These are phyloP conservation scores for Tulasnella sp. DNA, from an alignment of 768 basidiomycete genomes.

Conservation along the genomic window DNA sequence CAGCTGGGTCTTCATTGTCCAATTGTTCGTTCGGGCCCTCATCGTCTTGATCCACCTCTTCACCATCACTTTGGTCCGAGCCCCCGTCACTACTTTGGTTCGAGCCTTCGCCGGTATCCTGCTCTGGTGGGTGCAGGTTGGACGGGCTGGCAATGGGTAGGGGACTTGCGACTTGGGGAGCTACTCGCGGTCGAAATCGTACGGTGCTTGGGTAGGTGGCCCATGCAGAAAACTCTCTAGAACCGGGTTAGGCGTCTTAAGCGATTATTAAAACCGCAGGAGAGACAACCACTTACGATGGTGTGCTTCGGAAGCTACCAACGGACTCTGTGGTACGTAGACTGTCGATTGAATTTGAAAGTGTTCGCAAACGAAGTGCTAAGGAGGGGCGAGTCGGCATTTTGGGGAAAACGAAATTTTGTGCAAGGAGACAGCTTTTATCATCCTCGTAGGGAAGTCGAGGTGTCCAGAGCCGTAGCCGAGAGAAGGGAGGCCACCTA, in stretches of 20 bases:
- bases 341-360: background rate
- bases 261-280: background rate
- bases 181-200: background rate
- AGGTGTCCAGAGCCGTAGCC: too few species aligned
- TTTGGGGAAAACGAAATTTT: background rate
- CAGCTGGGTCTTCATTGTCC: background rate
- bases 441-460: background rate
- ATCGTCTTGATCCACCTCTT: background rate
- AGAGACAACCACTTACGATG: background rate
- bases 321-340: background rate
- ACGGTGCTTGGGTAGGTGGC: background rate
- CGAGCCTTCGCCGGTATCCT: background rate
- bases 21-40: background rate
- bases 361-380: background rate
- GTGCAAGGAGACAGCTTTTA: background rate
- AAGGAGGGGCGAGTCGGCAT: background rate
- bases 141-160: background rate
- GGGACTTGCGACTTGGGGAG: background rate
- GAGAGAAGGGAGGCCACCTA: too few species aligned
- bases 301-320: background rate
- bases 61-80: background rate
- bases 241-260: background rate
- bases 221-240: background rate
- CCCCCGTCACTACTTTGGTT: background rate
- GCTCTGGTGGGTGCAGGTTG: background rate